These are phyloP conservation scores for Pleomassaria siparia DNA, from an alignment of 2,329 filamentous ascomycete species.

Conservation along the genomic window DNA sequence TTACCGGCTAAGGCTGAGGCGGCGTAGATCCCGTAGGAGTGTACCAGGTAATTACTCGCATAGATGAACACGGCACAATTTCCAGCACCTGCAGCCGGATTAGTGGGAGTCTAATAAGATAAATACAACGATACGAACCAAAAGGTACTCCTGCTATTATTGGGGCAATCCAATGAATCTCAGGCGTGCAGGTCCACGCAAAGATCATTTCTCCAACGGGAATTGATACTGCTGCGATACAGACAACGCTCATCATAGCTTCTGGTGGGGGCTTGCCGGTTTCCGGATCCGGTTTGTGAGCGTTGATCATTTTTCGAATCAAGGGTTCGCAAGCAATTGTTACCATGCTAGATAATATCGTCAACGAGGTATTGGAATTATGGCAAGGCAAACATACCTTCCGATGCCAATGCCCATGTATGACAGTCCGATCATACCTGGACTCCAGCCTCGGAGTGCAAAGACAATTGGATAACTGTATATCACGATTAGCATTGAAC, in stretches of 20 bases:
- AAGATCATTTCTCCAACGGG: conserved; percentile 83
- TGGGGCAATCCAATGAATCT: conserved; percentile 80
- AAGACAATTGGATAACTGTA: conserved; percentile 77
- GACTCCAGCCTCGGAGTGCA: conserved; percentile 72
- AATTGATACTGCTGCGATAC: conserved; percentile 71
- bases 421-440: conserved; percentile 67
- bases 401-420: conserved; percentile 73
- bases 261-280: conserved; percentile 77
- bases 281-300: conserved; percentile 70
- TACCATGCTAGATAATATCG: conserved; percentile 24
- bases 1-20: conserved; percentile 81
- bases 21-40: conserved; percentile 78
- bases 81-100: not conserved
- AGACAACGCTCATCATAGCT: conserved; percentile 78
- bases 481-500: not conserved
- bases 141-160: conserved; percentile 80
- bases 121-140: conserved; percentile 62
- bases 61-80: conserved; percentile 83
- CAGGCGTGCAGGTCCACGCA: conserved; percentile 80
- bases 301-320: conserved; percentile 75
- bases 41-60: conserved; percentile 75
- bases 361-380: too few species aligned
- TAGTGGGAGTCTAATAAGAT: too few species aligned
- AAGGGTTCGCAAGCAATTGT: conserved; percentile 64
- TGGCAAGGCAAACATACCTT: too few species aligned